These are phyloP conservation scores for Jaltomata sinuosa DNA, from an alignment of 257 asterid genomes.

Conservation along the genomic window DNA sequence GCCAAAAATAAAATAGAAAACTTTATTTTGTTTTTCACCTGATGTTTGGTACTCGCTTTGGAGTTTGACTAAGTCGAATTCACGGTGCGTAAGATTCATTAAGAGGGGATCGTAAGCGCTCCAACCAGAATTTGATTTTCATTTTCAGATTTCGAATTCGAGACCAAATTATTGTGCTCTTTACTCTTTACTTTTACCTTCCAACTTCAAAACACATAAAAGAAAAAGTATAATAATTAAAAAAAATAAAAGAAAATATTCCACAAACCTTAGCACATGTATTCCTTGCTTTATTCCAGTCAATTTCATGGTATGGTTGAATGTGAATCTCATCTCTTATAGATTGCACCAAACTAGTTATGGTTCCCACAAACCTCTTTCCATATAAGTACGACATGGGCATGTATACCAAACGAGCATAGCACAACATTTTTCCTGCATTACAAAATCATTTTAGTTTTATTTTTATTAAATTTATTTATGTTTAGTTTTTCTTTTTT, in stretches of 20 bases:
- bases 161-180: neutral
- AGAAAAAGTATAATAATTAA: neutral
- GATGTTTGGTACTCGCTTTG: too few relatives aligned
- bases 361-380: conserved; percentile 41
- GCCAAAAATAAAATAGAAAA: too few relatives aligned
- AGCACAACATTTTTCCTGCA: conserved; percentile 42
- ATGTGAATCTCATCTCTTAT: conserved; percentile 30
- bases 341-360: conserved; percentile 8
- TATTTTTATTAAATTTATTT: neutral
- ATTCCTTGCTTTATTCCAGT: conserved; percentile 43
- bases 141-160: neutral
- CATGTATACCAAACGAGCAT: conserved; percentile 42
- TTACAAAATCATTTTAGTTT: neutral
- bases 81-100: neutral
- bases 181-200: neutral
- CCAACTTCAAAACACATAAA: neutral
- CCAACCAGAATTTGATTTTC: neutral
- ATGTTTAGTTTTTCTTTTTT: neutral
- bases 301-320: conserved; percentile 23
- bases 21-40: too few relatives aligned
- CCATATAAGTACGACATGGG: conserved; percentile 66
- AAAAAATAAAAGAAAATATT: neutral
- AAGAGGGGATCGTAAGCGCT: neutral
- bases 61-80: neutral
- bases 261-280: conserved; percentile 38